Percentiles rank a stretch among this genome's conserved stretches.
phyloP scores from a whole-genome alignment of 129 eudicot species.

The Scalesia atractyloides region DNA sequence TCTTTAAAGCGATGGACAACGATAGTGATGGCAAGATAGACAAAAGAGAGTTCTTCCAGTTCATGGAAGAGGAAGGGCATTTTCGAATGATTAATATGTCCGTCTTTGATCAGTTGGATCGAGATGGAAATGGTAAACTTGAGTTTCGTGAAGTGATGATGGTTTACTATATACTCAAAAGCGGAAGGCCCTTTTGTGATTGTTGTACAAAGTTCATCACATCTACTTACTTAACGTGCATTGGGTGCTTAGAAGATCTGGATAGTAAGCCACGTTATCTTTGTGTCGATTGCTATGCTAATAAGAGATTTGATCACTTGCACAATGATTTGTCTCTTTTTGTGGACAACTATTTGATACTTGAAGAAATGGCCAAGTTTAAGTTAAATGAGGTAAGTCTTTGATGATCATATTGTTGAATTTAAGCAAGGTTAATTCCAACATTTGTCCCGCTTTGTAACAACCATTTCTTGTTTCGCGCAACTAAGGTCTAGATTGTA shows the following conservation, averaged over 20 bases:
- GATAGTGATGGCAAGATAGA: constrained; percentile 39
- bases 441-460: too few species aligned
- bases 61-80: constrained; percentile 48
- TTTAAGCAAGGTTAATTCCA: too few species aligned
- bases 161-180: constrained; percentile 47
- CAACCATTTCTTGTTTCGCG: background rate
- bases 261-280: background rate
- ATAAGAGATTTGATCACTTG: constrained; percentile 5
- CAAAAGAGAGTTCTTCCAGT: constrained; percentile 38
- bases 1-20: constrained; percentile 46
- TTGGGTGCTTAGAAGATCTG: constrained; percentile 37
- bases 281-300: constrained; percentile 33
- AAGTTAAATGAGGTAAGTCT: constrained; percentile 12
- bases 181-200: constrained; percentile 56
- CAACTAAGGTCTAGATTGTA: background rate
- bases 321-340: constrained; percentile 30
- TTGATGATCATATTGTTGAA: too few species aligned
- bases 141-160: constrained; percentile 53
- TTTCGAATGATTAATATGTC: constrained; percentile 2
- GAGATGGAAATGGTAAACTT: constrained; percentile 31
- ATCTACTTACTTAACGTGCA: constrained; percentile 39
- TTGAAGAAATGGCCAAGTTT: constrained; percentile 36
- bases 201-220: constrained; percentile 37
- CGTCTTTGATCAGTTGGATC: constrained; percentile 43
- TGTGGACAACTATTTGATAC: constrained; percentile 46